Evolutionary conservation across 2,329 filamentous ascomycete species (phyloP), one percentile per base, ranked within the genome.

Genomic region (Stemphylium vesicarium): DNA sequence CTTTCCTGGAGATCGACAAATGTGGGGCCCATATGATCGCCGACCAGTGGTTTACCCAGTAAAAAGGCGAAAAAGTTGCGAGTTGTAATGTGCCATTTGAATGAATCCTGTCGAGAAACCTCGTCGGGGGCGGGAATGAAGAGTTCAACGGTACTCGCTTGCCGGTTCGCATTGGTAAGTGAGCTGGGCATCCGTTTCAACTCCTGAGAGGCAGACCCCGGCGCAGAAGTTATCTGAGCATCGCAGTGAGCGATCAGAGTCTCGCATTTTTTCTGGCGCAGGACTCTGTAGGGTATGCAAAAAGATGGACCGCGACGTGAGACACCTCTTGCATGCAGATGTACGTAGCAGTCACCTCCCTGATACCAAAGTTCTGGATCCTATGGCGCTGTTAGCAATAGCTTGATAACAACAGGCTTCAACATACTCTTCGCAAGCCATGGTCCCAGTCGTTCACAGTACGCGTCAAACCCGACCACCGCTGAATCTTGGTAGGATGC

Each of bases 21-120:
- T 0, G 89, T 82, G 16, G 76, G 75, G 1, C 90, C 89, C 15
- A 95, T 81, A 48, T 84, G 82, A 32, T 81, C 77, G 5, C 89
- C 90, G 1, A 92, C 89, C 31, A 93, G 70, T 0, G 90, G 85
- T 56, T 83, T 83, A 3, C 84, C 79, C 52, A 85, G 82, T 1
- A 90, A 72, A 79, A 87, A 92, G 3, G 90, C 90, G 54, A 93
- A 88, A 63, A 92, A 85, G 67, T 94, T 94, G 12, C 90, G 83
- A 3, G 85, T 90, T 1, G 86, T 84, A 4, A 91, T 69, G 64
- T 91, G 87, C 71, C 88, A 88, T 33, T 79, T 73, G 62, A 86
- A 84, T 0, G 83, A 78, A 56, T 87, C 81, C 4, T 81, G 78
- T 60, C 81, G 80, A 42, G 83, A 80, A 4, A 80, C 74, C 31